A percentile compares a stretch with the other conserved stretches of the same genome.
Evolutionary conservation across 2,329 filamentous ascomycete species (phyloP).

Genomic region (Fusarium falciforme): DNA sequence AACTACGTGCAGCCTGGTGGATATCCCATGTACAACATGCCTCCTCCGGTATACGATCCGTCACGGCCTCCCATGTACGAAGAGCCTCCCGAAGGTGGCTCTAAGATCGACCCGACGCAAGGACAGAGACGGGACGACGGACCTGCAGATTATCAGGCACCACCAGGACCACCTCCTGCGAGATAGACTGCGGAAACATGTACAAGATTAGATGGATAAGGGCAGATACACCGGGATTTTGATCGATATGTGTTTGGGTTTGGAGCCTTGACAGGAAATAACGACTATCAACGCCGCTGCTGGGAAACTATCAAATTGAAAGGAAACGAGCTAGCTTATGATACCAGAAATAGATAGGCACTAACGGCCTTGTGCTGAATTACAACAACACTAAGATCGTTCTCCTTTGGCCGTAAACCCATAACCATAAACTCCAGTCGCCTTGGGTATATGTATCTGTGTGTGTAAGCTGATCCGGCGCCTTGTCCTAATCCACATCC

Average conservation of each 20-base stretch:
- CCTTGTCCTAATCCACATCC: slow-evolving; percentile 66
- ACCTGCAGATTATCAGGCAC: slow-evolving; percentile 52
- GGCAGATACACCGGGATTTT: not conserved
- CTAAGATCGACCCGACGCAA: slow-evolving; percentile 67
- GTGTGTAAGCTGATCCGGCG: slow-evolving; percentile 2
- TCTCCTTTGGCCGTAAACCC: slow-evolving; percentile 3
- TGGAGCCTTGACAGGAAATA: not conserved
- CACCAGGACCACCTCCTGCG: slow-evolving; percentile 59
- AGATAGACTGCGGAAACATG: slow-evolving; percentile 17
- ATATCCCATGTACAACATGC: slow-evolving; percentile 50
- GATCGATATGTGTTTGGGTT: slow-evolving; percentile 1
- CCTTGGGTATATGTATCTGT: slow-evolving; percentile 36
- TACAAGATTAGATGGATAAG: not conserved
- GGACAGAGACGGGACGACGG: slow-evolving; percentile 39
- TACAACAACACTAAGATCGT: not conserved
- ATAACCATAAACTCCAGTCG: slow-evolving; percentile 39
- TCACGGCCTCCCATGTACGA: slow-evolving; percentile 68
- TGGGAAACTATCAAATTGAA: slow-evolving; percentile 28
- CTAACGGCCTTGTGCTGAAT: not conserved
- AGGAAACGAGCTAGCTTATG: slow-evolving; percentile 25
- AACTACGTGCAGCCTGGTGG: slow-evolving; percentile 35
- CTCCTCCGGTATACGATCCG: slow-evolving; percentile 69
- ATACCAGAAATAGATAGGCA: slow-evolving; percentile 19
- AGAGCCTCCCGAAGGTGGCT: slow-evolving; percentile 57
- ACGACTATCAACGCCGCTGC: slow-evolving; percentile 4